phyloP scores from a whole-genome alignment of 352 stramenopile genomes.

The Pythium phragmitis region DNA sequence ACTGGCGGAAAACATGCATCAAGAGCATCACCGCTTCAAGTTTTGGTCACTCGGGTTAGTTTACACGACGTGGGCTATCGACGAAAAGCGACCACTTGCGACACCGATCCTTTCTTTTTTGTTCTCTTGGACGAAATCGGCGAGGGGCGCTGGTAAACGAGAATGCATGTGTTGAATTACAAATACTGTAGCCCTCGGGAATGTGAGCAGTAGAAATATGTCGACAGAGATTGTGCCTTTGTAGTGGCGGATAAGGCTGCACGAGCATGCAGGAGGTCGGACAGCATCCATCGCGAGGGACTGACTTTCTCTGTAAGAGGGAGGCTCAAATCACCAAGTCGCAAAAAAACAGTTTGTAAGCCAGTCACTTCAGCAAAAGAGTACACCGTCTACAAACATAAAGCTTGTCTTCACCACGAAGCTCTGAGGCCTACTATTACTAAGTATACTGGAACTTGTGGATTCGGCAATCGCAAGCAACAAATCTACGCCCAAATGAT shows the following conservation, averaged over 20 bases:
- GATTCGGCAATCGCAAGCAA: no score
- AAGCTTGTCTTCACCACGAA: no score
- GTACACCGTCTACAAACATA: no score
- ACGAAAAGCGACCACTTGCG: background rate
- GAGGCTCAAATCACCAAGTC: no score
- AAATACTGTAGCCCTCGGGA: background rate
- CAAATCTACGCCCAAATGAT: no score
- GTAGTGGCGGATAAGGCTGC: no score
- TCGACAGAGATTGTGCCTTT: no score
- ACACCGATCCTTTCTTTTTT: background rate
- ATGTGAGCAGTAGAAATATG: background rate
- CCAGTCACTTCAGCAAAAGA: no score
- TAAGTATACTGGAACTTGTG: no score
- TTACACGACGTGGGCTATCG: background rate
- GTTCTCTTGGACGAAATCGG: background rate
- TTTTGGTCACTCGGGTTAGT: background rate
- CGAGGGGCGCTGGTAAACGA: no score
- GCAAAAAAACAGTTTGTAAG: no score
- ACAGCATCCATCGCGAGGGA: background rate
- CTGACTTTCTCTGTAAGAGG: background rate
- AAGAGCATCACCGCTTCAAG: background rate
- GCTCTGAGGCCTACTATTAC: no score
- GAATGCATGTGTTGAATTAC: constrained; percentile 8
- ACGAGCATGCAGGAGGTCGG: background rate
- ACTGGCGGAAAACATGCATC: background rate